Evolutionary conservation across 371 early-diverging fungal species (phyloP).

Genomic region (Thermomucor indicae-seudaticae): DNA sequence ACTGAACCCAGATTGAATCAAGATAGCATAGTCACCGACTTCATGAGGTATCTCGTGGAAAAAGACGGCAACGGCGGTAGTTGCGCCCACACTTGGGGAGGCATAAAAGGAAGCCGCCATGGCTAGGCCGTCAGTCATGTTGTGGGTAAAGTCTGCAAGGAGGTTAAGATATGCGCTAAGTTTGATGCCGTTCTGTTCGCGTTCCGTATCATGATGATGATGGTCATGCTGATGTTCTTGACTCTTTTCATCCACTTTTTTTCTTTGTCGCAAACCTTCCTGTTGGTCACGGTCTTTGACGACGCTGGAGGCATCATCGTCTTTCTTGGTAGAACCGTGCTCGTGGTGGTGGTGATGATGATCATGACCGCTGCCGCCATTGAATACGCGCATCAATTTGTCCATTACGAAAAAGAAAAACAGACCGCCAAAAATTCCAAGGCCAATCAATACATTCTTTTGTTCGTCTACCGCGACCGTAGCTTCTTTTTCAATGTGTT

Average conservation of each 20-base stretch:
- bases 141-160: slow-evolving; percentile 86
- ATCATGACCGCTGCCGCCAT: slow-evolving; percentile 59
- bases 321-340: slow-evolving; percentile 6
- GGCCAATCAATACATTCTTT: slow-evolving; percentile 67
- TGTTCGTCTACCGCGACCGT: slow-evolving; percentile 42
- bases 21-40: slow-evolving; percentile 88
- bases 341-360: slow-evolving; percentile 47
- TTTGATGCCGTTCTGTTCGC: slow-evolving; percentile 46
- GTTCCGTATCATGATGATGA: slow-evolving; percentile 6
- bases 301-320: slow-evolving; percentile 2
- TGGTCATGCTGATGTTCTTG: slow-evolving; percentile 16
- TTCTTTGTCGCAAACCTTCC: slow-evolving; percentile 26
- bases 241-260: background rate
- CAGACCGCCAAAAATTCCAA: slow-evolving; percentile 73
- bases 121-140: slow-evolving; percentile 92
- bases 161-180: slow-evolving; percentile 79
- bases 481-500: slow-evolving; percentile 39
- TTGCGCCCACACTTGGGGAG: slow-evolving; percentile 77
- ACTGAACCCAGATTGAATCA: slow-evolving; percentile 81
- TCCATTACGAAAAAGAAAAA: slow-evolving; percentile 75
- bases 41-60: slow-evolving; percentile 94
- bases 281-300: slow-evolving; percentile 3
- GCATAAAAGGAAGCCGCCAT: slow-evolving; percentile 87
- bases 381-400: slow-evolving; percentile 78
- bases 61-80: slow-evolving; percentile 88